Evolutionary conservation across 306 rosid species (phyloP), one percentile per base, ranked within the genome.

Genomic region (Dicorynia guianensis): DNA sequence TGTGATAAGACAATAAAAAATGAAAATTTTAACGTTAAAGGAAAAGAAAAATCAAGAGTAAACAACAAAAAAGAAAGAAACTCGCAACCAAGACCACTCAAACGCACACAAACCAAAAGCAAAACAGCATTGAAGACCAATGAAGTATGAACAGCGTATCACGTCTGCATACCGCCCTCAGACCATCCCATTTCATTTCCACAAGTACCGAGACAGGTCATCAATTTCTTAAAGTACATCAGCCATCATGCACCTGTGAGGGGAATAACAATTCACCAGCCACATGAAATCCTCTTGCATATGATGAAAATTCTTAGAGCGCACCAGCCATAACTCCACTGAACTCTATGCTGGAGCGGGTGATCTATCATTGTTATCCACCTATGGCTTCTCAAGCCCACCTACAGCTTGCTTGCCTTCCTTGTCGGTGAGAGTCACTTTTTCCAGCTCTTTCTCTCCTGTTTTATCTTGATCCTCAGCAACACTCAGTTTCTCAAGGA

Each of bases 401-500:
- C 46, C 61, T 7, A 49, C 48, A 38, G 72, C 44, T 17, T 64
- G 35, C 70, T 64, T 18, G 43, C 44, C 69, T 12, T 46, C 57
- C 15, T 44, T 64, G 65, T n/a, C 20, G 8, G 40, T 19, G 10
- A 5, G 44, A 60, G 44, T 35, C 11, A 11, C 19, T n/a, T 60
- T n/a, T 13, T 60, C 65, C 43, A 3, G 48, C 33, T 62, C 34
- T 62, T 62, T 38, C 25, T 40, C 38, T 63, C 49, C 47, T 63
- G n/a, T 18, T 7, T 63, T 63, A 25, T 55, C 30, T 25, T 2
- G 1, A 25, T 43, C 67, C n/a, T 39, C 67, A 6, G 49, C 47
- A 62, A 62, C 67, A 62, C 12, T 62, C 20, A 62, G 44, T 38
- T 38, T 38, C 47, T 62, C 67, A 42, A 62, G 44, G 14, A 39